Base-by-base conservation (phyloP, 2,329 filamentous ascomycete species). In the Penicillium sp. region DNA sequence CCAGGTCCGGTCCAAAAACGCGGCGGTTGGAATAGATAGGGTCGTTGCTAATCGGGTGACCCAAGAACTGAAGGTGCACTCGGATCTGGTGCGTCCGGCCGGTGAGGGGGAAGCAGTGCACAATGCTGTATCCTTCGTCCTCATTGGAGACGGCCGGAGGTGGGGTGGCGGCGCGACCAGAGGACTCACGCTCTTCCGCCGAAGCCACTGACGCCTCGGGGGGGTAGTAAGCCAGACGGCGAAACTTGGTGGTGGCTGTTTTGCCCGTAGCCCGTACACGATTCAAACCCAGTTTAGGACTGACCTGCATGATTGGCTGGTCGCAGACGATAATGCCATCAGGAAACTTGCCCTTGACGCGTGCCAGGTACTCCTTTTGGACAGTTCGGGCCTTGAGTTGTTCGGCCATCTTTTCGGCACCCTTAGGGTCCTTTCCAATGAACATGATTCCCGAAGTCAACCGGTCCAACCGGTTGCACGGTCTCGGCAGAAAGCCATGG, bases 361-460 rank as follows among this genome's bases (percentile, higher is more conserved):
- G 81, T 3, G 92, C 92, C 23, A 98, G 78, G 64, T 98, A 98
- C 69, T 98, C 93, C 68, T 98, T 98, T 60, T 89, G 84, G 32
- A 98, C 88, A 0, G 86, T 92, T 31, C 93, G 81, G 4, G 80
- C 81, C 58, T 83, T 81, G 50, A 98, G 88, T 69, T 95, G 87
- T 37, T 78, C 74, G 47, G 85, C 83, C 58, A 98, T 79, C 28
- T 78, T 77, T 56, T 92, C 89, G 0, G 93, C 92, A 0, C 88
- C 88, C 62, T 83, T 81, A 32, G 84, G 78, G 55, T 88, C 84
- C 73, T 98, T 98, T 25, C 87, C 93, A 60, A 98, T 84, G 69
- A 98, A 98, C 92, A 98, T 97, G 66, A 98, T 88, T 42, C 93
- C 93, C 61, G 89, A 95, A 0, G 93, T 98, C 61, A 98, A 75